phyloP scores from a whole-genome alignment of 2,329 filamentous ascomycete genomes.

The Lachnellula arida region DNA sequence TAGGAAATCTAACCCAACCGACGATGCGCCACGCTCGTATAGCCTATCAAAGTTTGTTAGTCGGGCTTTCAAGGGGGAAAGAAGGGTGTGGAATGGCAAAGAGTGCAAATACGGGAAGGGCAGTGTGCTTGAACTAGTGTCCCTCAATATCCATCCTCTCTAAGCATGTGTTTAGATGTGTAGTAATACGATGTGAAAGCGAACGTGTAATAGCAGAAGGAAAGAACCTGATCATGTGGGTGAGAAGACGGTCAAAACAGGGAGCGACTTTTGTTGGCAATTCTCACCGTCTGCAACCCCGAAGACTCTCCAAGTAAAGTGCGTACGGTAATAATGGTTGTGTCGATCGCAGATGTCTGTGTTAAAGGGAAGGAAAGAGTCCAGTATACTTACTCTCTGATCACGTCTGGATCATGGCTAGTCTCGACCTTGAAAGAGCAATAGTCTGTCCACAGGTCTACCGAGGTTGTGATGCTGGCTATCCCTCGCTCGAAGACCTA shows the following conservation, averaged over 20 bases:
- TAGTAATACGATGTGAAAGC: slow-evolving; percentile 37
- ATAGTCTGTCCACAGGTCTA: slow-evolving; percentile 96
- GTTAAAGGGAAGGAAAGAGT: slow-evolving; percentile 63
- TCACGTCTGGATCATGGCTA: slow-evolving; percentile 86
- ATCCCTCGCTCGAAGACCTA: slow-evolving; percentile 94
- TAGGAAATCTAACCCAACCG: slow-evolving; percentile 69
- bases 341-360: slow-evolving; percentile 39
- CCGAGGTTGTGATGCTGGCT: slow-evolving; percentile 86
- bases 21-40: slow-evolving; percentile 82
- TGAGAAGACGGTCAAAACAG: slow-evolving; percentile 58
- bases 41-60: slow-evolving; percentile 52
- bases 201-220: slow-evolving; percentile 43
- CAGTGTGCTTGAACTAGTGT: slow-evolving; percentile 48
- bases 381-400: slow-evolving; percentile 96
- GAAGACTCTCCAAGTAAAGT: slow-evolving; percentile 34
- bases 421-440: slow-evolving; percentile 98
- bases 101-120: slow-evolving; percentile 59
- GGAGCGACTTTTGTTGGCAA: slow-evolving; percentile 56
- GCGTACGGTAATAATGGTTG: slow-evolving; percentile 26
- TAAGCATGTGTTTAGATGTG: slow-evolving; percentile 34
- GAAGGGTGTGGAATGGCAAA: slow-evolving; percentile 35
- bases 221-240: slow-evolving; percentile 60
- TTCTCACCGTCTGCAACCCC: slow-evolving; percentile 63
- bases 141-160: slow-evolving; percentile 42
- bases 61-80: slow-evolving; percentile 11